Percentiles rank a stretch among this genome's conserved stretches.
Conservation (phyloP, 2,329 filamentous ascomycete genomes). For the Ophiostoma pallidulum region DNA sequence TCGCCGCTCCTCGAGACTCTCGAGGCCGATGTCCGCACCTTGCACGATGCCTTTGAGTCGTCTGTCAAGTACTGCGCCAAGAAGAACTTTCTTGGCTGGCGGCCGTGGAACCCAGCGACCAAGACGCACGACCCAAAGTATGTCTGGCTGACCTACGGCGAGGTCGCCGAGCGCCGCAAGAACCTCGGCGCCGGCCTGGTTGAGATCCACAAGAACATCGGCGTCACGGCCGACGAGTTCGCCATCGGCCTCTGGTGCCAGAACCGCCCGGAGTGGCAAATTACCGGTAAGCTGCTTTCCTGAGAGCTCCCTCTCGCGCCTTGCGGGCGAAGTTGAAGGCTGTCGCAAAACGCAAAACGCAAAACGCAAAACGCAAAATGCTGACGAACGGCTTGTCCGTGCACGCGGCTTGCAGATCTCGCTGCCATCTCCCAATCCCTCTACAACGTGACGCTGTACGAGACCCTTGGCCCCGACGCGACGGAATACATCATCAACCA, state of each 20-base stretch:
- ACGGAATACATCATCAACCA: slow-evolving; percentile 97
- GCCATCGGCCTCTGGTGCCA: slow-evolving; percentile 79
- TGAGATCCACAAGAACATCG: slow-evolving; percentile 66
- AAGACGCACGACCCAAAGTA: slow-evolving; percentile 67
- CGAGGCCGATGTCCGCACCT: slow-evolving; percentile 61
- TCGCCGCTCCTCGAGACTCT: slow-evolving; percentile 60
- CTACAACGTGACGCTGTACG: slow-evolving; percentile 88
- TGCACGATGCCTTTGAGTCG: slow-evolving; percentile 72
- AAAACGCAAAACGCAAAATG: too few species aligned
- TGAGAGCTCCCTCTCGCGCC: too few species aligned
- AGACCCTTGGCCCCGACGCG: slow-evolving; percentile 83
- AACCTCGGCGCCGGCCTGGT: slow-evolving; percentile 81
- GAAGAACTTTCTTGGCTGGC: slow-evolving; percentile 66
- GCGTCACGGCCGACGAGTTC: slow-evolving; percentile 57
- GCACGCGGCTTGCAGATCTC: slow-evolving; percentile 54
- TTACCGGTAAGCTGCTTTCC: slow-evolving; percentile 59
- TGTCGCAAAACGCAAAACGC: too few species aligned
- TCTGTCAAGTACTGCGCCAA: slow-evolving; percentile 54
- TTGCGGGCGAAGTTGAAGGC: too few species aligned
- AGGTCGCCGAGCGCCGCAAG: slow-evolving; percentile 68
- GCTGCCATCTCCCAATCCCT: slow-evolving; percentile 79
- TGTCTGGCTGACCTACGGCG: slow-evolving; percentile 72
- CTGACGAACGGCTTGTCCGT: too few species aligned
- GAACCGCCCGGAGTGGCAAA: slow-evolving; percentile 83
- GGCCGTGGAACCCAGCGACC: slow-evolving; percentile 66